Evolutionary conservation across 1,284 basidiomycete species (phyloP).

Genomic region (Irpex sp.): DNA sequence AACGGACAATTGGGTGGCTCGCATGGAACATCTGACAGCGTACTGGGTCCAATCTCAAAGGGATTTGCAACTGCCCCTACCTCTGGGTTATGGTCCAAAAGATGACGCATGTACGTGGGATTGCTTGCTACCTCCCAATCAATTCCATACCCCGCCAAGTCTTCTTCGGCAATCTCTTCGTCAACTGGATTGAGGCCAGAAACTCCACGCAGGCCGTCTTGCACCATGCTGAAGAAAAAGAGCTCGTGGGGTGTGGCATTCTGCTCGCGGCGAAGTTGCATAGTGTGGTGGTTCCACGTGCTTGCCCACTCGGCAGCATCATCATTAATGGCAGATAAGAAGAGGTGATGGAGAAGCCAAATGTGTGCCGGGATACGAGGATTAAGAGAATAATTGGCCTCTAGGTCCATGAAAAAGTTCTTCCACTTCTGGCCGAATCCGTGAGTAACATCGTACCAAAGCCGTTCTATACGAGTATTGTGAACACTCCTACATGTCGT

Average conservation of each 20-base stretch:
- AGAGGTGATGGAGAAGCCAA: constrained; percentile 21
- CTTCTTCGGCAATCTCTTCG: not conserved
- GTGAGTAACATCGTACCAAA: constrained; percentile 35
- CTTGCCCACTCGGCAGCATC: constrained; percentile 16
- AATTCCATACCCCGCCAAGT: constrained; percentile 11
- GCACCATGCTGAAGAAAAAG: constrained; percentile 13
- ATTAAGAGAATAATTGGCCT: constrained; percentile 16
- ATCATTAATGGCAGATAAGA: constrained; percentile 13
- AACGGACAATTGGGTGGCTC: constrained; percentile 13
- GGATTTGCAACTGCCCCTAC: not conserved
- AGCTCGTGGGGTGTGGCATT: constrained; percentile 11
- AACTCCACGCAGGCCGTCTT: constrained; percentile 6
- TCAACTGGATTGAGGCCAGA: not conserved
- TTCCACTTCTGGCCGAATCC: constrained; percentile 21
- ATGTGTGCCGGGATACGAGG: constrained; percentile 12
- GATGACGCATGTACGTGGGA: constrained; percentile 3
- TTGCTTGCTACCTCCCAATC: constrained; percentile 14
- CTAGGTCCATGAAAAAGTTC: constrained; percentile 25
- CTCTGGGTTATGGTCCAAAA: constrained; percentile 7
- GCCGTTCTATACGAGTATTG: constrained; percentile 32
- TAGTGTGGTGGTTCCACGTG: constrained; percentile 22
- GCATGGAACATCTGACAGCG: constrained; percentile 10
- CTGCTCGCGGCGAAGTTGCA: constrained; percentile 10
- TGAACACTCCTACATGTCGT: constrained; percentile 13
- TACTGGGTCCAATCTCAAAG: not conserved